Conservation (phyloP, 2,329 filamentous ascomycete genomes). For the Aspergillus hiratsukae region DNA sequence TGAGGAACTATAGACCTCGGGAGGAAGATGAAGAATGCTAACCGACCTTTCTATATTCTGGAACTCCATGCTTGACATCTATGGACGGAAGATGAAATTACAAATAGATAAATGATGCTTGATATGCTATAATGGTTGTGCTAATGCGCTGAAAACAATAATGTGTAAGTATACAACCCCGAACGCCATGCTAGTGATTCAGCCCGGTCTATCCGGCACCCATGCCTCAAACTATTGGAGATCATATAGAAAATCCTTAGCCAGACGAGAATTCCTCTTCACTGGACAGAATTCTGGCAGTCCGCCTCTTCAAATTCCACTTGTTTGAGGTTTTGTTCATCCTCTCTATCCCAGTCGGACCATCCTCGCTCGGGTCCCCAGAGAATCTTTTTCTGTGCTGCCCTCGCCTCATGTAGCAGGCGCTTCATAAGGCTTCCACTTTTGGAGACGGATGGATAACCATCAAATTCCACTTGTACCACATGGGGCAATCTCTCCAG, state of each 20-base stretch:
- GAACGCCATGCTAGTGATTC: too few species aligned
- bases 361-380: slow-evolving; percentile 40
- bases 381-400: slow-evolving; percentile 30
- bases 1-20: slow-evolving; percentile 47
- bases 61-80: neutral
- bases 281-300: neutral
- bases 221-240: too few species aligned
- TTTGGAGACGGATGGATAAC: slow-evolving; percentile 50
- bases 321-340: slow-evolving; percentile 7
- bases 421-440: slow-evolving; percentile 48
- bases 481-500: slow-evolving; percentile 48
- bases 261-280: neutral
- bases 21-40: slow-evolving; percentile 3
- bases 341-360: slow-evolving; percentile 28
- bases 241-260: neutral
- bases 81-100: neutral
- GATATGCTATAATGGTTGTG: neutral
- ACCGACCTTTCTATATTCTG: neutral
- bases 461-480: slow-evolving; percentile 53
- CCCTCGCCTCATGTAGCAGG: slow-evolving; percentile 37
- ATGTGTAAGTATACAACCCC: too few species aligned
- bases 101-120: slow-evolving; percentile 3
- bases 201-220: too few species aligned
- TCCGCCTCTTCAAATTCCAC: slow-evolving; percentile 4
- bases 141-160: neutral